phyloP scores from a whole-genome alignment of 768 basidiomycete genomes.

The Phylloporus sp. region DNA sequence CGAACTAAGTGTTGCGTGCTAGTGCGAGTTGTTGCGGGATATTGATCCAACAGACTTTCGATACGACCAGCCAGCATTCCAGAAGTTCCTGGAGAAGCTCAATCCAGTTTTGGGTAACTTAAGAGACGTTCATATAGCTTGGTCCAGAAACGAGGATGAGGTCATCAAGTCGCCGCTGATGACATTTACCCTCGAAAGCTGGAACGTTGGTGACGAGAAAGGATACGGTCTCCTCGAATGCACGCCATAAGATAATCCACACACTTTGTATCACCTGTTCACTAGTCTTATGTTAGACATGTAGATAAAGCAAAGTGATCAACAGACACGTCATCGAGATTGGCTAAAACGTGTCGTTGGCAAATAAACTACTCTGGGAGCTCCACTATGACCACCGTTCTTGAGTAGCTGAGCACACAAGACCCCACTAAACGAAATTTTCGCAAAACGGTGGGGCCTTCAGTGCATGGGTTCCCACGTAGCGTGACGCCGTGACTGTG shows the following conservation, averaged over 20 bases:
- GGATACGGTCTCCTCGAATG: slow-evolving; percentile 26
- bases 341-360: too few species aligned
- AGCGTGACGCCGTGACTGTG: slow-evolving; percentile 24
- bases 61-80: slow-evolving; percentile 36
- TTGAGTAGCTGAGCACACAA: too few species aligned
- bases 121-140: slow-evolving; percentile 35
- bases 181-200: slow-evolving; percentile 30
- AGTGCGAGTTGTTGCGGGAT: slow-evolving; percentile 46
- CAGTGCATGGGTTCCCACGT: too few species aligned
- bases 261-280: neutral
- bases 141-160: slow-evolving; percentile 18
- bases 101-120: slow-evolving; percentile 47
- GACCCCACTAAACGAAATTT: too few species aligned
- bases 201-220: slow-evolving; percentile 18
- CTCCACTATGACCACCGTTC: too few species aligned
- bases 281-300: neutral
- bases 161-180: slow-evolving; percentile 24
- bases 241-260: neutral
- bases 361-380: too few species aligned
- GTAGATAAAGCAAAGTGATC: neutral
- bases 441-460: too few species aligned
- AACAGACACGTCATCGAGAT: neutral
- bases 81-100: slow-evolving; percentile 39
- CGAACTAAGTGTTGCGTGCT: neutral
- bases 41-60: slow-evolving; percentile 42